phyloP scores from a whole-genome alignment of 202 grass and related monocot species.

The Thinopyrum obtusiflorum region DNA sequence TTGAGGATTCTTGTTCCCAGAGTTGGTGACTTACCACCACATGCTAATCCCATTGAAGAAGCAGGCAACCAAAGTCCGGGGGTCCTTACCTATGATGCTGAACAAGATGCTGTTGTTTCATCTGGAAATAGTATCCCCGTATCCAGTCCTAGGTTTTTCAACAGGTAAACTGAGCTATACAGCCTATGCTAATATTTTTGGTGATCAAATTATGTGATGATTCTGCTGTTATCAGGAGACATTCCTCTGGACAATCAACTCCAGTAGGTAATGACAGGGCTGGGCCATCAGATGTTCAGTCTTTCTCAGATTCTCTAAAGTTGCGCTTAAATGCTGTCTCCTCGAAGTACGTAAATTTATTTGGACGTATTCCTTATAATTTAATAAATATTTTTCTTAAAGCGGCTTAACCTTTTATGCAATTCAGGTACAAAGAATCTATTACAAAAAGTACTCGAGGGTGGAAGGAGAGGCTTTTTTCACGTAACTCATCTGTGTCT shows the following conservation, averaged over 20 bases:
- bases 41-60: slow-evolving; percentile 43
- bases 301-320: slow-evolving; percentile 85
- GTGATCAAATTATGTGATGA: slow-evolving; percentile 27
- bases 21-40: slow-evolving; percentile 38
- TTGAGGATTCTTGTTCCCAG: slow-evolving; percentile 29
- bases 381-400: slow-evolving; percentile 6
- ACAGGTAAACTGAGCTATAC: slow-evolving; percentile 43
- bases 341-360: slow-evolving; percentile 57
- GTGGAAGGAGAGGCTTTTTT: slow-evolving; percentile 92
- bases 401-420: not conserved
- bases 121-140: slow-evolving; percentile 53
- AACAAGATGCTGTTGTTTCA: slow-evolving; percentile 51
- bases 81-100: slow-evolving; percentile 50
- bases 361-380: slow-evolving; percentile 8
- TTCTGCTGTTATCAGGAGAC: slow-evolving; percentile 47
- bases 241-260: slow-evolving; percentile 61
- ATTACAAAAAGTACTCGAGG: slow-evolving; percentile 93
- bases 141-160: slow-evolving; percentile 56
- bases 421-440: slow-evolving; percentile 89
- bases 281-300: slow-evolving; percentile 76
- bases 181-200: slow-evolving; percentile 11
- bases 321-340: slow-evolving; percentile 85
- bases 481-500: slow-evolving; percentile 61
- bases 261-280: slow-evolving; percentile 56
- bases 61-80: slow-evolving; percentile 35